Base-by-base conservation (phyloP, 2,329 filamentous ascomycete species). In the Ustulina deusta region DNA sequence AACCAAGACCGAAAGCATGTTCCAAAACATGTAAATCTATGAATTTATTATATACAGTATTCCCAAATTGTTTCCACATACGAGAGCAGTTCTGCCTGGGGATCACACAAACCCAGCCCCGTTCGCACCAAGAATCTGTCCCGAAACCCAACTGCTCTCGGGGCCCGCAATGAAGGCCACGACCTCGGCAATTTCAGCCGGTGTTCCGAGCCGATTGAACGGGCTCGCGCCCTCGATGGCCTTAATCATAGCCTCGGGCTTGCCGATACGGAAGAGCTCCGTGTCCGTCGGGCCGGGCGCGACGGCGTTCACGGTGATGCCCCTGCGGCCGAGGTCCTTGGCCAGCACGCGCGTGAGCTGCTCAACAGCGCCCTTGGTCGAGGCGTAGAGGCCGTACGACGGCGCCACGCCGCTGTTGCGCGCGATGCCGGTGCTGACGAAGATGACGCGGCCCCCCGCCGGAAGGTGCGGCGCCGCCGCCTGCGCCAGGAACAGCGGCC, bases 351-450 rank as follows among this genome's bases (percentile, higher is more conserved):
- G 82, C 0, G 83, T 83, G 79, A 89, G 84, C 75, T 89, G 85
- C 75, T 90, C 87, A 46, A 90, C 82, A 9, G 87, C 85, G 55
- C 86, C 87, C 73, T 90, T 90, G 49, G 84, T 86, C 0, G 83
- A 79, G 10, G 80, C 80, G 74, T 90, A 90, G 9, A 87, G 79
- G 17, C 85, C 78, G 69, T 87, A 87, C 0, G 74, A 69, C 0
- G 84, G 80, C 29, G 78, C 61, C n/a, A 88, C 78, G 3, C 74
- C 78, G 1, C 80, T 81, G 3, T 76, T 72, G 15, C 72, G 73
- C 44, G 76, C 79, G 9, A 80, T 72, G 2, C 74, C 78, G 13
- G 80, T 83, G 15, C 81, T 82, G 54, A 85, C 69, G 67, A 85
- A 73, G 61, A 75, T 58, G 36, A 75, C 78, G 29, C 76, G 76